A percentile compares a stretch with the other conserved stretches of the same genome.
Conservation (phyloP, 163 green algal species). For the Trebouxia gelatinosa region DNA sequence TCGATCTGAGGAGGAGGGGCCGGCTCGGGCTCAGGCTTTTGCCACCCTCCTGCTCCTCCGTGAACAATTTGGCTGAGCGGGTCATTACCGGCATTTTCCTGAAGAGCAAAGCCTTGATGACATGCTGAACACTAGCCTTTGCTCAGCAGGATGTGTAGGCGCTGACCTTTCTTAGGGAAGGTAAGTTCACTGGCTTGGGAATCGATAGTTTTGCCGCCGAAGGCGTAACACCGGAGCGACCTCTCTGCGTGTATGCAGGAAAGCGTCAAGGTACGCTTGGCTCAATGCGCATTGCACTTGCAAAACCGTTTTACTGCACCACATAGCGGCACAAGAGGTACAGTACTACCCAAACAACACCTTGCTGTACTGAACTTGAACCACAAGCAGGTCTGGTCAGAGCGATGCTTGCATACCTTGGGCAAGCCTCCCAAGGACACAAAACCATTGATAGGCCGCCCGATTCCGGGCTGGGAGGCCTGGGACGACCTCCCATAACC, state of each 20-base stretch:
- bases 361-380: too few species aligned
- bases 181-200: slow-evolving; percentile 85
- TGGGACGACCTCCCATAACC: slow-evolving; percentile 13
- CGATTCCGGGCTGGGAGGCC: neutral
- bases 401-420: too few species aligned
- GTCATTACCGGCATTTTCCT: slow-evolving; percentile 81
- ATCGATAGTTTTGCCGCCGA: slow-evolving; percentile 71
- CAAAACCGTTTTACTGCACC: neutral
- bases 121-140: too few species aligned
- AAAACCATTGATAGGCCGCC: neutral
- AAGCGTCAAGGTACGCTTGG: too few species aligned
- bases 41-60: slow-evolving; percentile 57
- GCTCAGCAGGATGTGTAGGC: too few species aligned
- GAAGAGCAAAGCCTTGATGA: slow-evolving; percentile 5
- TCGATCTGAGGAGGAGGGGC: slow-evolving; percentile 35
- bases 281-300: too few species aligned
- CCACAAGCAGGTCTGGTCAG: too few species aligned
- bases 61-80: slow-evolving; percentile 75
- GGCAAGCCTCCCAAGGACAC: slow-evolving; percentile 17
- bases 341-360: too few species aligned
- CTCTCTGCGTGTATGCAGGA: neutral
- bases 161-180: slow-evolving; percentile 82
- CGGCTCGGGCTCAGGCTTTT: slow-evolving; percentile 54
- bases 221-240: neutral
- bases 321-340: too few species aligned